Base-by-base conservation (phyloP, 1,284 basidiomycete species). In the Irpex sp. region DNA sequence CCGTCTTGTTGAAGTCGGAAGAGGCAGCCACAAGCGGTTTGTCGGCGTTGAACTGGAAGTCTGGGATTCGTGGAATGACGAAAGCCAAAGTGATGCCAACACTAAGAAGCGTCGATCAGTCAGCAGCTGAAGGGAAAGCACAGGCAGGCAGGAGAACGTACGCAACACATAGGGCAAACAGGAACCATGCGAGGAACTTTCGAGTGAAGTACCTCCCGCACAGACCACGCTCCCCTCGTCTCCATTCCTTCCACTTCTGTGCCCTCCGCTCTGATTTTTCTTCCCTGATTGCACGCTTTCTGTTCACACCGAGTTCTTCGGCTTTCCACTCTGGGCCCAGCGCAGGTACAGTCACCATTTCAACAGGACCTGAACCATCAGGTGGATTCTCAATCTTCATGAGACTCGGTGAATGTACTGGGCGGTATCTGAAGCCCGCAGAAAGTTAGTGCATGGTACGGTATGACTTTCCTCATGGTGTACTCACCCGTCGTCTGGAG, bases 251-350 rank as follows among this genome's bases (percentile, higher is more conserved):
- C 72, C 70, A 76, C 66, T 70, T 73, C 56, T 82, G 78, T 57
- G 72, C 76, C 59, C 89, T 80, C 58, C 81, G 75, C 57, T 91
- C 89, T 9, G 76, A 70, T 68, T 82, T 84, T 19, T 80, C 75
- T 73, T 90, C 86, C 48, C 83, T 80, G 71, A 84, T 83, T 2
- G 85, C 90, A 1, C 85, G 77, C 70, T 87, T 88, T 1, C 89
- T 91, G 84, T 93, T 88, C 21, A 84, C 82, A 57, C 81, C 82
- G 72, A 96, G 76, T 74, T 96, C 94, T 36, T 82, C 79, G 63
- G 87, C 87, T 51, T 83, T 82, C 94, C 94, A 96, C 75, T 96
- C 94, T 0, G 94, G 79, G 13, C 94, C 94, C 1, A 96, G 81
- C 3, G 91, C 91, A 3, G 94, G 94, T 0, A 96, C 92, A 0